These are phyloP conservation scores for Selaginella moellendorffii DNA, from an alignment of 75 land plant genomes.

Conservation along the genomic window DNA sequence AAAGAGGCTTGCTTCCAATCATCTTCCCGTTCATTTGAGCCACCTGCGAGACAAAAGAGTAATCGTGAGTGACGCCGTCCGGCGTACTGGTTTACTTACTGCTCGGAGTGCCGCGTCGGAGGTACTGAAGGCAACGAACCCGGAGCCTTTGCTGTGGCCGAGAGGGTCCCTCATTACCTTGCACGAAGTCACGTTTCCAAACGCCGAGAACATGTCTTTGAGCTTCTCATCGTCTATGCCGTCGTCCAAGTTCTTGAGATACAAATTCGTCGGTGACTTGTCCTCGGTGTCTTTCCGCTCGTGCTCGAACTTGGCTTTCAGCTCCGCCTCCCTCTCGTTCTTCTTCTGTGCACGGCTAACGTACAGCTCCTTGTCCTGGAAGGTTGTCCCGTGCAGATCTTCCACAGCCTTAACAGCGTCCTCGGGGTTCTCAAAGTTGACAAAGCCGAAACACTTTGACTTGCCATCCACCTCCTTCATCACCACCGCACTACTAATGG, in stretches of 20 bases:
- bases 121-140: not conserved
- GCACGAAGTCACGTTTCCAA: not conserved
- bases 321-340: slow-evolving; percentile 57
- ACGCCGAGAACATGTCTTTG: not conserved
- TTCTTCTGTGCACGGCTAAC: slow-evolving; percentile 66
- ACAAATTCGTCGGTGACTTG: slow-evolving; percentile 46
- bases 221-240: slow-evolving; percentile 43
- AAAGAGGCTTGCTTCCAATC: not conserved
- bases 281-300: slow-evolving; percentile 36
- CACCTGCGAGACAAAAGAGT: not conserved
- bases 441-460: slow-evolving; percentile 60
- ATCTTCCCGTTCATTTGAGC: not conserved
- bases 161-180: not conserved
- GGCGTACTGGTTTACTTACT: not conserved
- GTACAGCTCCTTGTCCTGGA: slow-evolving; percentile 49
- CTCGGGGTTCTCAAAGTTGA: slow-evolving; percentile 51
- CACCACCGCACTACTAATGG: slow-evolving; percentile 51
- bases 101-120: not conserved
- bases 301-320: slow-evolving; percentile 45
- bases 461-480: slow-evolving; percentile 59
- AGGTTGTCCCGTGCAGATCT: slow-evolving; percentile 21
- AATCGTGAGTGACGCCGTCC: not conserved
- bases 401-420: slow-evolving; percentile 52
- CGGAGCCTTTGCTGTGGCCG: not conserved
- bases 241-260: slow-evolving; percentile 63